These are phyloP conservation scores for Nakazawaea holstii DNA, from an alignment of 805 yeast genomes.

Conservation along the genomic window DNA sequence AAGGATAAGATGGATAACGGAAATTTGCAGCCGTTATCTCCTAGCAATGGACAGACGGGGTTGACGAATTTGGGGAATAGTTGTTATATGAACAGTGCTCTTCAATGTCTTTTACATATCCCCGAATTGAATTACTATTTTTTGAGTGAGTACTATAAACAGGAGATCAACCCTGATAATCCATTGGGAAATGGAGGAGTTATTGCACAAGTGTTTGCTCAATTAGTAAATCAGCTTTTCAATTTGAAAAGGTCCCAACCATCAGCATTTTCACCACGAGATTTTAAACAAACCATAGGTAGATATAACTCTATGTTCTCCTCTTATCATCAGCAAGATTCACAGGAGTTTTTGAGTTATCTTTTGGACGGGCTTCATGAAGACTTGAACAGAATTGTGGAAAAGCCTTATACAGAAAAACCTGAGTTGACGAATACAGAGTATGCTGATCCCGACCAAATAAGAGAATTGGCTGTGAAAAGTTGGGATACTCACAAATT, in stretches of 20 bases:
- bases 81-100: conserved; percentile 92
- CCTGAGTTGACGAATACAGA: conserved; percentile 72
- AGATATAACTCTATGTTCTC: conserved; percentile 72
- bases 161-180: conserved; percentile 68
- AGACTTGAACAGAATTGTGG: conserved; percentile 75
- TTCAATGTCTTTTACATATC: conserved; percentile 82
- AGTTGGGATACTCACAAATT: conserved; percentile 78
- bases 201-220: conserved; percentile 72
- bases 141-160: conserved; percentile 47
- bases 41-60: conserved; percentile 50
- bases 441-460: conserved; percentile 44
- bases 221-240: conserved; percentile 58
- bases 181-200: conserved; percentile 85
- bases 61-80: conserved; percentile 78
- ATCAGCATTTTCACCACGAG: conserved; percentile 54
- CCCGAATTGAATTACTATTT: conserved; percentile 82
- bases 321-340: conserved; percentile 85
- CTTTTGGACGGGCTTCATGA: conserved; percentile 87
- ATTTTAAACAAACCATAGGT: conserved; percentile 76
- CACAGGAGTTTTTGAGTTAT: conserved; percentile 89
- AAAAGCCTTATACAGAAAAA: conserved; percentile 85
- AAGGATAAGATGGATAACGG: not conserved
- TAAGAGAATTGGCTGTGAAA: conserved; percentile 58
- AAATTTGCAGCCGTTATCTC: conserved; percentile 4
- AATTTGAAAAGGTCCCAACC: conserved; percentile 19